Percentiles rank a stretch among this genome's conserved stretches.
Evolutionary conservation across 257 asterid species (phyloP).

Genomic region (Ilex asprella): DNA sequence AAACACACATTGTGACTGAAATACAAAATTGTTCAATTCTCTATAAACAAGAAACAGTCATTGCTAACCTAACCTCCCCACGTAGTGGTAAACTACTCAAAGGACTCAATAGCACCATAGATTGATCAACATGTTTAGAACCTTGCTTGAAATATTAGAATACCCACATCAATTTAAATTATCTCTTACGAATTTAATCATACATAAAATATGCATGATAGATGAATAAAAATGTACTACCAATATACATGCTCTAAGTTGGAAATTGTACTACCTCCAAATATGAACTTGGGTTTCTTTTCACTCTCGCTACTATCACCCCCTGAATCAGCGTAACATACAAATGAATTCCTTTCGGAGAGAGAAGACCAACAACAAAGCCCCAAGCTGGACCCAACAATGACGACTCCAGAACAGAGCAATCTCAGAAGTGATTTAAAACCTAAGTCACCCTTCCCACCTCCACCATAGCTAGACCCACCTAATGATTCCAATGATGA

Average conservation of each 20-base stretch:
- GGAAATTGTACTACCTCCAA: constrained; percentile 65
- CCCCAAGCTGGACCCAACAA: constrained; percentile 43
- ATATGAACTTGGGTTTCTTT: constrained; percentile 39
- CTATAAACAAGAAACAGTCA: background rate
- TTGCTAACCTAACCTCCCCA: background rate
- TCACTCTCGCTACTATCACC: constrained; percentile 18
- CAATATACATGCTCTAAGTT: too few species aligned
- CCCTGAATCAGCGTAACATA: constrained; percentile 64
- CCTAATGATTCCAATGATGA: constrained; percentile 5
- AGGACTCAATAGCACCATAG: background rate
- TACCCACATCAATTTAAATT: background rate
- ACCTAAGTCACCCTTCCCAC: constrained; percentile 11
- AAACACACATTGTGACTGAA: too few species aligned
- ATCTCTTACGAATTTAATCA: background rate
- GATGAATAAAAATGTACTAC: too few species aligned
- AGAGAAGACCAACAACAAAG: constrained; percentile 29
- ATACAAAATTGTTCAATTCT: too few species aligned
- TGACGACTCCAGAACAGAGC: constrained; percentile 32
- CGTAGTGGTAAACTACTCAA: background rate
- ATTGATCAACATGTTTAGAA: background rate
- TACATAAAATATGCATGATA: background rate
- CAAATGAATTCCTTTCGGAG: constrained; percentile 20
- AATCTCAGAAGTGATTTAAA: constrained; percentile 31
- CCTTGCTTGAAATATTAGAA: background rate
- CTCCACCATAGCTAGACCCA: constrained; percentile 16